Conservation (phyloP, 495 filamentous ascomycete species). For the Corynascus novoguineensis region DNA sequence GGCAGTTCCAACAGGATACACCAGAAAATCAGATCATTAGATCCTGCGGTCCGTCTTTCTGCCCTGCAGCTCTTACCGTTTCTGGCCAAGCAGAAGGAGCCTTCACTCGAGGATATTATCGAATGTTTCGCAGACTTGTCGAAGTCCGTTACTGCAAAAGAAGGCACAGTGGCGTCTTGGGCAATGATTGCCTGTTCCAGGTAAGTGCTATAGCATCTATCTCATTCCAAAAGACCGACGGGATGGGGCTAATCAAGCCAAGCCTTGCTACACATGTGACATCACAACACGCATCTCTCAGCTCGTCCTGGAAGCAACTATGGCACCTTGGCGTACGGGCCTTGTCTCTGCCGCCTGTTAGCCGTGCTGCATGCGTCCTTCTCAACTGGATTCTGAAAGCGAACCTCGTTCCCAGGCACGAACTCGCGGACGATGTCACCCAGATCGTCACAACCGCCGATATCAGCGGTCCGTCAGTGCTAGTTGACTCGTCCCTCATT, state of each 20-base stretch:
- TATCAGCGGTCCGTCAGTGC: slow-evolving; percentile 69
- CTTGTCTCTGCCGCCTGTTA: slow-evolving; percentile 62
- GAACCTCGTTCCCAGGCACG: slow-evolving; percentile 57
- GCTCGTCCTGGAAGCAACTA: slow-evolving; percentile 57
- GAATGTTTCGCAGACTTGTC: slow-evolving; percentile 34
- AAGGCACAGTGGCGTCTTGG: slow-evolving; percentile 40
- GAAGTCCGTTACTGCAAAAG: slow-evolving; percentile 34
- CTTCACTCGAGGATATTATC: slow-evolving; percentile 36
- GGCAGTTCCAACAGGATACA: slow-evolving; percentile 56
- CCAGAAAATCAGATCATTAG: slow-evolving; percentile 51
- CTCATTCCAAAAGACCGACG: not conserved
- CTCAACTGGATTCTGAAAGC: slow-evolving; percentile 60
- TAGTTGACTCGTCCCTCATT: slow-evolving; percentile 73
- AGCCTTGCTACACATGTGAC: slow-evolving; percentile 18
- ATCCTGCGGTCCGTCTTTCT: slow-evolving; percentile 53
- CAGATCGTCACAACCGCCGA: slow-evolving; percentile 68
- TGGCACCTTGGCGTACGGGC: slow-evolving; percentile 71
- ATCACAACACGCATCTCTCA: slow-evolving; percentile 24
- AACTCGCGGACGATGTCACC: slow-evolving; percentile 57
- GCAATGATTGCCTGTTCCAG: slow-evolving; percentile 58
- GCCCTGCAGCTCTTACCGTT: slow-evolving; percentile 80
- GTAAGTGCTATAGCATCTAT: slow-evolving; percentile 31
- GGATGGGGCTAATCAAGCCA: slow-evolving; percentile 13
- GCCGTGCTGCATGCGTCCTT: slow-evolving; percentile 74
- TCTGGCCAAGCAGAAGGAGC: slow-evolving; percentile 42